Base-by-base conservation (phyloP, 306 rosid genomes). In the Acacia confusa region DNA sequence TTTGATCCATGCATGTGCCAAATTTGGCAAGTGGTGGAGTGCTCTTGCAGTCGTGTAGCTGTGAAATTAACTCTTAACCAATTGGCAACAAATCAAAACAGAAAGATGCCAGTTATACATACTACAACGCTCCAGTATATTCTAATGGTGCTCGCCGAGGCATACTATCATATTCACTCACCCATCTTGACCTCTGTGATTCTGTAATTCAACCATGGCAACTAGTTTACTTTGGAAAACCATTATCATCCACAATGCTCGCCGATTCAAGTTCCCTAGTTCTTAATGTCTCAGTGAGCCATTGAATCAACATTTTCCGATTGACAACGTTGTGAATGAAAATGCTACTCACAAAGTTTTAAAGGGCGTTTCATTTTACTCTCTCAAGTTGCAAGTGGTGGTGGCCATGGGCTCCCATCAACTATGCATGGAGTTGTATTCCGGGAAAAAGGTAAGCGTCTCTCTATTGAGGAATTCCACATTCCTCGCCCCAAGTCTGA, bases 401-500 rank as follows among this genome's bases (percentile, higher is more conserved):
- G 52, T n/a, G n/a, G n/a, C n/a, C n/a, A n/a, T 2, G 94, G 85
- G 10, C 25, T 92, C 28, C 93, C 98, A 44, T 91, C 94, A 10
- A 90, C 71, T 85, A 95, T 95, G 99, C 93, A 90, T 15, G 99
- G 88, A 66, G 90, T 88, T 84, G 97, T 95, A 60, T 88, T 65
- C 82, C 79, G 94, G 88, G 99, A 95, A 82, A 88, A 94, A 47
- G 92, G 89, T 68, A 91, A 95, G 71, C 99, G 97, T 44, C 92
- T 95, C 41, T 85, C 97, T 74, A 79, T 95, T 22, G 97, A 95
- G 67, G 94, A 95, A 53, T 91, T 95, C 71, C 92, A 81, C 66
- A 93, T 95, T 45, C 97, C 97, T 74, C 92, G 89, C 43, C 97
- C 97, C 87, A 91, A 95, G 74, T 84, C 94, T 22, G 97, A 95